phyloP scores from a whole-genome alignment of 768 basidiomycete species.

The Sporobolomyces phaffii region DNA sequence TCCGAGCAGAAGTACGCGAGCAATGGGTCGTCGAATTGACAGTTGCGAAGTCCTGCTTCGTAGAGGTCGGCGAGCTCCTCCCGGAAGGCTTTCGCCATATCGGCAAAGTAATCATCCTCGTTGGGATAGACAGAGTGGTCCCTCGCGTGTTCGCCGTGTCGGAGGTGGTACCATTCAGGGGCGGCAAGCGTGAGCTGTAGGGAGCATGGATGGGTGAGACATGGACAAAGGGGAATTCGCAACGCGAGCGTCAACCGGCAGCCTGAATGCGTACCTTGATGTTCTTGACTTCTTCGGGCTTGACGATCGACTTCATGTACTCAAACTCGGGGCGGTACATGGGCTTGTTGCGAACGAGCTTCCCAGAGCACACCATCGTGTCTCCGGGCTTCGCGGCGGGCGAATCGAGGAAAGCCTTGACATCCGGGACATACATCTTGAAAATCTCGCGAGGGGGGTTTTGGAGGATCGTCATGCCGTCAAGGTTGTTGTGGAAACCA shows the following conservation, averaged over 20 bases:
- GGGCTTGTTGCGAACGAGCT: slow-evolving; percentile 37
- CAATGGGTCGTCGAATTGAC: slow-evolving; percentile 54
- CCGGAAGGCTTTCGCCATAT: slow-evolving; percentile 53
- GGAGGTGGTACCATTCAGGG: slow-evolving; percentile 41
- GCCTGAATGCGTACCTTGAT: slow-evolving; percentile 69
- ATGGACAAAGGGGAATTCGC: too few relatives aligned
- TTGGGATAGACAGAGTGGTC: slow-evolving; percentile 55
- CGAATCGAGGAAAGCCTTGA: slow-evolving; percentile 35
- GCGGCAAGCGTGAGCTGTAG: slow-evolving; percentile 6
- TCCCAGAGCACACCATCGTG: slow-evolving; percentile 34
- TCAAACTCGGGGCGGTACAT: slow-evolving; percentile 42
- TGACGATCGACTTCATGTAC: slow-evolving; percentile 31
- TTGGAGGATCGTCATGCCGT: slow-evolving; percentile 53
- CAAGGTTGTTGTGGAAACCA: slow-evolving; percentile 62
- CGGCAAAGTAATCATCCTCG: slow-evolving; percentile 57
- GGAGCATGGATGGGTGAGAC: slow-evolving; percentile 50
- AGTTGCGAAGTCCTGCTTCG: slow-evolving; percentile 50
- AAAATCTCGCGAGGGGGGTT: slow-evolving; percentile 34
- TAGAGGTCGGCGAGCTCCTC: slow-evolving; percentile 53
- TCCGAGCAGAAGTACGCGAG: slow-evolving; percentile 64
- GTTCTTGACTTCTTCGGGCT: slow-evolving; percentile 50
- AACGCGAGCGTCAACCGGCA: slow-evolving; percentile 39
- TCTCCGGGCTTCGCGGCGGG: slow-evolving; percentile 30
- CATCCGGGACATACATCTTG: slow-evolving; percentile 39
- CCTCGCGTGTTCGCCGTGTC: slow-evolving; percentile 41